A percentile compares a stretch with the other conserved stretches of the same genome.
Conservation (phyloP, 768 basidiomycete genomes). For the Lentinula sp. region DNA sequence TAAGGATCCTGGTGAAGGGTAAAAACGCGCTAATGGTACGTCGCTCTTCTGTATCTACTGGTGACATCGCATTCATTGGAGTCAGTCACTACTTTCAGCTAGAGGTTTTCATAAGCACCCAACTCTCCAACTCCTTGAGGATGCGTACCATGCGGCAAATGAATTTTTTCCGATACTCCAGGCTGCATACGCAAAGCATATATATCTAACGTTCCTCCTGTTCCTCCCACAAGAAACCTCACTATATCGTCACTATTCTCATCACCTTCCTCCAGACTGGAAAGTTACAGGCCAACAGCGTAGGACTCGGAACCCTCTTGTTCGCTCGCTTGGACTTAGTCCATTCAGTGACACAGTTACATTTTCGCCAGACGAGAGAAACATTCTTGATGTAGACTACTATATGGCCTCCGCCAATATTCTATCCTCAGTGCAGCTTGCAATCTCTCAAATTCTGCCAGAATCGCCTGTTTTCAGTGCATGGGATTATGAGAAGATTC, state of each 20-base stretch:
- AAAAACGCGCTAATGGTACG: background rate
- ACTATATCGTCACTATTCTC: background rate
- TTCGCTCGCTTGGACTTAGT: background rate
- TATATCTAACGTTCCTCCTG: background rate
- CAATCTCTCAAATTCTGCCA: background rate
- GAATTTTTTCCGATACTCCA: background rate
- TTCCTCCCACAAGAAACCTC: background rate
- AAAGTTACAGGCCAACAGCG: background rate
- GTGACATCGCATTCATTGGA: background rate
- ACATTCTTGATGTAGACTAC: background rate
- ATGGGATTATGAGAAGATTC: background rate
- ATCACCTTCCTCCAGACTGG: background rate
- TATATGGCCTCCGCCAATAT: background rate
- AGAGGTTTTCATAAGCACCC: background rate
- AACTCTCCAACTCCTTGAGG: background rate
- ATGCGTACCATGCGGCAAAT: conserved; percentile 1
- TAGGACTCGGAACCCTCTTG: background rate
- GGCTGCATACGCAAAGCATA: background rate
- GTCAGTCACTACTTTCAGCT: background rate
- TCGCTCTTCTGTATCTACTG: background rate
- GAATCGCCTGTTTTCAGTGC: background rate
- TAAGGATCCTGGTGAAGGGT: background rate
- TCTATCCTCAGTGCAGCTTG: background rate
- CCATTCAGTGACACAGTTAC: background rate
- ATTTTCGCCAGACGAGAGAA: background rate